Evolutionary conservation across 345 rosid species (phyloP).

Genomic region (Gossypium mustelinum): DNA sequence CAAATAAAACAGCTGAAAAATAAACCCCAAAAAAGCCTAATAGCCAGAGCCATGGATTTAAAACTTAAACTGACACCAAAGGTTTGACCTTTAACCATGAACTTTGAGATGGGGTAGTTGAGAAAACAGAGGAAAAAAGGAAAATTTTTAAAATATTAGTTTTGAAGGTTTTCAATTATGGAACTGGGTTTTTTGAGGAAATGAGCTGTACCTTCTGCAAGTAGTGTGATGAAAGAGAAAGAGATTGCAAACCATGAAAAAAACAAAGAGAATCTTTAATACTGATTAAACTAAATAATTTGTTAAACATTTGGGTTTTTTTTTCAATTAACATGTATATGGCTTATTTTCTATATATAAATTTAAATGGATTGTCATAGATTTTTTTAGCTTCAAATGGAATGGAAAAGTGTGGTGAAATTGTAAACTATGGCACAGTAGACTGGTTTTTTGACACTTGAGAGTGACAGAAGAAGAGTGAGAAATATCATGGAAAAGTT

Average conservation of each 20-base stretch:
- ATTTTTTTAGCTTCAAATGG: neutral
- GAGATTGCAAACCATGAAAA: neutral
- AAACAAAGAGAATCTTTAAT: neutral
- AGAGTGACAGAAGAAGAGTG: neutral
- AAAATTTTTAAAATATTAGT: neutral
- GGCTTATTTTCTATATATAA: neutral
- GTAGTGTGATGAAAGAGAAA: neutral
- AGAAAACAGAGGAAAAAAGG: neutral
- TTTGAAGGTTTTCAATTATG: slow-evolving; percentile 1
- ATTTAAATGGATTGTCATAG: neutral
- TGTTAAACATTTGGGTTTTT: neutral
- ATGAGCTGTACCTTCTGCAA: neutral
- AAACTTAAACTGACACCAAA: slow-evolving; percentile 5
- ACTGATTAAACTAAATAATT: neutral
- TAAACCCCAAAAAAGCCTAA: neutral
- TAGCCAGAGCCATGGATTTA: slow-evolving; percentile 1
- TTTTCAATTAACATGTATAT: neutral
- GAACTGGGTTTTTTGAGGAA: neutral
- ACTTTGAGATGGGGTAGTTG: slow-evolving; percentile 10
- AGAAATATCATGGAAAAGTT: slow-evolving; percentile 3
- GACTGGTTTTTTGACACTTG: neutral
- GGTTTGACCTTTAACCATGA: neutral
- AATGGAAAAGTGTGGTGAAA: neutral
- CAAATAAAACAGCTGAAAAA: slow-evolving; percentile 9
- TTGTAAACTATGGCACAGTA: too few relatives aligned